These are phyloP conservation scores for Aspergillus intermedius DNA, from an alignment of 2,329 filamentous ascomycete species.

Conservation along the genomic window DNA sequence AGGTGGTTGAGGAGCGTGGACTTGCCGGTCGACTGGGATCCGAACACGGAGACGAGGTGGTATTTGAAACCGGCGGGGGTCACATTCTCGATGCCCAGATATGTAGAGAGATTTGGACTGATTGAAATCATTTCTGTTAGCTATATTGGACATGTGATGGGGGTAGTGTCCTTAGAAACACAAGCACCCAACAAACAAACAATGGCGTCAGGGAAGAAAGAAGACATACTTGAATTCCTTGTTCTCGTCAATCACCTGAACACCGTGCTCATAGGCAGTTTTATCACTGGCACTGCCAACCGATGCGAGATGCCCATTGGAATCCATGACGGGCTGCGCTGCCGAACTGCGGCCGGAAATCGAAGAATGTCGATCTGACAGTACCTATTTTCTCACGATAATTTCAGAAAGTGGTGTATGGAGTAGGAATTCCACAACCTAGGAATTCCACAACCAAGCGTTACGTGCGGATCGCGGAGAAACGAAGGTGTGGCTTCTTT, in stretches of 20 bases:
- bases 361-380: neutral
- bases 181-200: neutral
- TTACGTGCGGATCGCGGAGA: neutral
- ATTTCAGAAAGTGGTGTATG: neutral
- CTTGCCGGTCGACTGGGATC: conserved; percentile 96
- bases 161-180: neutral
- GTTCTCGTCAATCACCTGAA: conserved; percentile 93
- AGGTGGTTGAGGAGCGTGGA: conserved; percentile 93
- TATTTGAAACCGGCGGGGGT: conserved; percentile 95
- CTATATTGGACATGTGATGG: neutral
- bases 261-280: conserved; percentile 71
- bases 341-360: conserved; percentile 13
- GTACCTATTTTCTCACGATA: neutral
- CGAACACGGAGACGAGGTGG: conserved; percentile 97
- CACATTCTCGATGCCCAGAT: conserved; percentile 72
- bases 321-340: conserved; percentile 33
- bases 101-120: conserved; percentile 71
- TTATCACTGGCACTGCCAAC: conserved; percentile 32
- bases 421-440: neutral
- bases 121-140: neutral
- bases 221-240: conserved; percentile 89
- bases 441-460: neutral
- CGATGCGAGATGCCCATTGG: conserved; percentile 42
- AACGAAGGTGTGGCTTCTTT: neutral
- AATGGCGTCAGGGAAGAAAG: neutral